A percentile compares a stretch with the other conserved stretches of the same genome.
These are phyloP conservation scores for Dalechampia spathulata DNA, from an alignment of 441 rosid species.

Conservation along the genomic window DNA sequence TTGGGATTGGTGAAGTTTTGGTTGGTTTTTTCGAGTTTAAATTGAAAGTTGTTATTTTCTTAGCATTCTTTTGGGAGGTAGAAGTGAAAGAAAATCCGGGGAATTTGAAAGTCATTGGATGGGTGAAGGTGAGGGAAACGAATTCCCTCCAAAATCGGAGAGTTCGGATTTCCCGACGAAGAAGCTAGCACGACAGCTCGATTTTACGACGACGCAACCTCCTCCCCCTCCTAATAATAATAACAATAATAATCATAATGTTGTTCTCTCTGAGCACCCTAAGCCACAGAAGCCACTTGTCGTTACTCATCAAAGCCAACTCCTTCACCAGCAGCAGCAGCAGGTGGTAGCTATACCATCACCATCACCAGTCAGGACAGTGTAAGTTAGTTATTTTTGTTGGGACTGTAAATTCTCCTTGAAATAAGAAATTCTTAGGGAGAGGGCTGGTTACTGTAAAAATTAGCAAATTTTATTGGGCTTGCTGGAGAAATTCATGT, in stretches of 20 bases:
- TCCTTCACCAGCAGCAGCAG: constrained; percentile 22
- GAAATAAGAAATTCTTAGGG: no score
- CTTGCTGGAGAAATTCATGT: no score
- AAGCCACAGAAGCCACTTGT: constrained; percentile 22
- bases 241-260: background rate
- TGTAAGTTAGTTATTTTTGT: constrained; percentile 35
- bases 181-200: constrained; percentile 65
- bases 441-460: background rate
- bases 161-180: constrained; percentile 35
- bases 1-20: no score
- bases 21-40: no score
- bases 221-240: background rate
- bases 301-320: constrained; percentile 11
- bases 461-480: background rate
- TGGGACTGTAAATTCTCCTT: background rate
- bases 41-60: no score
- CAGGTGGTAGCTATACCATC: constrained; percentile 20
- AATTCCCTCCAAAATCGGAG: constrained; percentile 55
- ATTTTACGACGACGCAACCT: constrained; percentile 39
- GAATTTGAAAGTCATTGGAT: constrained; percentile 20
- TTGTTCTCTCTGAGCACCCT: constrained; percentile 49
- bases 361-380: constrained; percentile 32
- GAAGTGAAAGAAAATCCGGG: background rate
- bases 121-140: constrained; percentile 32
- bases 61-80: background rate